A percentile compares a stretch with the other conserved stretches of the same genome.
Conservation (phyloP, 169 alveolate genomes). For the Plasmodium inui region DNA sequence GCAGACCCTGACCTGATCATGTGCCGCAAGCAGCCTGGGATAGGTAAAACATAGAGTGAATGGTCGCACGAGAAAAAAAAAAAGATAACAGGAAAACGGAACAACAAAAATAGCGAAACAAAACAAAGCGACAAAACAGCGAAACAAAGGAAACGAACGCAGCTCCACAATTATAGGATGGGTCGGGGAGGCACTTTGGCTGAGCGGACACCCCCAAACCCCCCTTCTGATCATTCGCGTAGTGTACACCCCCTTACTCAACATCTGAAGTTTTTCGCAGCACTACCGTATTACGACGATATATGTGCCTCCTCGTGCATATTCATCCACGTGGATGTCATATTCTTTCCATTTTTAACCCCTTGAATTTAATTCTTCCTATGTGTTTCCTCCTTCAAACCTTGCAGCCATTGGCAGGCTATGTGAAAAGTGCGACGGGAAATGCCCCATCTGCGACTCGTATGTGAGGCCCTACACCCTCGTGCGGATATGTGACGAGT, state of each 20-base stretch:
- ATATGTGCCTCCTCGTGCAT: background rate
- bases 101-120: no score
- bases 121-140: background rate
- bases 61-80: background rate
- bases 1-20: conserved; percentile 96
- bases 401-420: conserved; percentile 95
- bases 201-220: background rate
- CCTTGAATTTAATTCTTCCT: no score
- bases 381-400: background rate
- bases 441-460: conserved; percentile 99
- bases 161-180: no score
- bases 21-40: conserved; percentile 99
- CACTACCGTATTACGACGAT: background rate
- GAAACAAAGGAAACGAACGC: background rate
- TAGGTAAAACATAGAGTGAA: conserved; percentile 79
- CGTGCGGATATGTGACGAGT: conserved; percentile 98
- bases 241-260: background rate
- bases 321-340: background rate
- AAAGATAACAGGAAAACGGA: background rate
- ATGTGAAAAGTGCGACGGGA: conserved; percentile 99
- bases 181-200: background rate
- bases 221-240: background rate
- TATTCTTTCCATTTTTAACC: background rate
- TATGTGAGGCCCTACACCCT: conserved; percentile 97
- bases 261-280: background rate